Conservation (phyloP, 352 stramenopile genomes). For the Thraustochytrium striatum region DNA sequence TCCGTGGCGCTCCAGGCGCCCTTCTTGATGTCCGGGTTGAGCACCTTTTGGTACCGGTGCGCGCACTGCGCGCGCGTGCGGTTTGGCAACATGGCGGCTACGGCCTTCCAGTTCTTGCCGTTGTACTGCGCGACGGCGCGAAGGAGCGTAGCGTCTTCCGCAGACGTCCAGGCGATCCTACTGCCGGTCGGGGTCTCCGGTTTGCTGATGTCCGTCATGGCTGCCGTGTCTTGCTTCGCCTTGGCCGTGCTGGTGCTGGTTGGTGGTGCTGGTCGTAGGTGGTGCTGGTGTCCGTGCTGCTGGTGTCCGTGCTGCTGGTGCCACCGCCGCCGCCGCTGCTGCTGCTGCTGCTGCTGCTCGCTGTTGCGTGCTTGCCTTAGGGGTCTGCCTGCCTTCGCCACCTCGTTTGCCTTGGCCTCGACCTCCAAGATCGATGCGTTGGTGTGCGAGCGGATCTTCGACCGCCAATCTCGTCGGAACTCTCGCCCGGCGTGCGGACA, state of each 20-base stretch:
- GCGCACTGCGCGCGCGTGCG: conserved; percentile 76
- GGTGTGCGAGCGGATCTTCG: no score
- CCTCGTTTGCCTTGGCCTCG: no score
- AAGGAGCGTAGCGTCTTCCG: conserved; percentile 86
- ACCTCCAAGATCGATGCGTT: no score
- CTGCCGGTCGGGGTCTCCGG: conserved; percentile 10
- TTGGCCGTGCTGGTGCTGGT: not conserved
- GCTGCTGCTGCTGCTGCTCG: no score
- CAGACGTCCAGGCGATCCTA: conserved; percentile 70
- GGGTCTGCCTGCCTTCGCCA: no score
- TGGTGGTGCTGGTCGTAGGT: no score
- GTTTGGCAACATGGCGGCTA: conserved; percentile 72
- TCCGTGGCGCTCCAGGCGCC: conserved; percentile 83
- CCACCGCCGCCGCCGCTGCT: no score
- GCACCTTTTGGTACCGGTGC: conserved; percentile 73
- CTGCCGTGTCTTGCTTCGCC: not conserved
- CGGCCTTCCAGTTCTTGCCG: conserved; percentile 75
- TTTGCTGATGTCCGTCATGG: not conserved
- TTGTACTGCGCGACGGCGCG: conserved; percentile 62
- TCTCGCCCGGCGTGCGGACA: no score
- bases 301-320: no score
- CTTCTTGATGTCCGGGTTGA: conserved; percentile 87
- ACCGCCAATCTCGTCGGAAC: no score
- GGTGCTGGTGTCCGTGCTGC: no score
- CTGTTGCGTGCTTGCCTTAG: no score